phyloP scores from a whole-genome alignment of 306 rosid species.

The Sesbania bispinosa region DNA sequence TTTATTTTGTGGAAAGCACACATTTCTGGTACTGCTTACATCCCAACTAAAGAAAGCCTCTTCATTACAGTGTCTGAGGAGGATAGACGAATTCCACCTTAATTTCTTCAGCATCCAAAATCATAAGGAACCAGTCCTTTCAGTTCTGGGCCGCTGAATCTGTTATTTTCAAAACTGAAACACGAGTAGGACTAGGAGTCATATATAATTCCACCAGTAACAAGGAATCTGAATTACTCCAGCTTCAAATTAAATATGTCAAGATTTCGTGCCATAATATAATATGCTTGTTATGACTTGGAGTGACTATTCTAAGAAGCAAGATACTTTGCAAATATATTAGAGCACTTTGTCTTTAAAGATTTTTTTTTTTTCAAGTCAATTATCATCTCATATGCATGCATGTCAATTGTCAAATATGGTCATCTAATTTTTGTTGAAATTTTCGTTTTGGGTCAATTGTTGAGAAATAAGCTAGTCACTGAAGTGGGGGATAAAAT shows the following conservation, averaged over 20 bases:
- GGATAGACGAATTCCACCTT: neutral
- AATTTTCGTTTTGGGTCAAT: too few relatives aligned
- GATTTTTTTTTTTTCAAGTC: too few relatives aligned
- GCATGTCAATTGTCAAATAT: slow-evolving; percentile 1
- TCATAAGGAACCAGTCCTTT: slow-evolving; percentile 61
- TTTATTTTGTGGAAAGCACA: slow-evolving; percentile 9
- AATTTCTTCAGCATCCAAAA: slow-evolving; percentile 70
- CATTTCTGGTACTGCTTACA: slow-evolving; percentile 10
- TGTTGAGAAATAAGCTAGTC: neutral
- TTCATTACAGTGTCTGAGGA: neutral
- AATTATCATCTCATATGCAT: neutral
- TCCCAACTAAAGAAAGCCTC: slow-evolving; percentile 11
- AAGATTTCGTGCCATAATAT: too few relatives aligned
- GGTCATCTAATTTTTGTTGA: neutral
- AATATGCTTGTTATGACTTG: neutral
- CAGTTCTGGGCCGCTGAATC: slow-evolving; percentile 61
- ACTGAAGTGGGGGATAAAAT: neutral
- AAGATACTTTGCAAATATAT: neutral
- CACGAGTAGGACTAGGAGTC: neutral
- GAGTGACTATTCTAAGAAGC: neutral
- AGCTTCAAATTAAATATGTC: neutral
- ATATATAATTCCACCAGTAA: neutral
- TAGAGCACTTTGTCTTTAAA: too few relatives aligned
- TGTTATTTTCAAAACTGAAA: slow-evolving; percentile 66
- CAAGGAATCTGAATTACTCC: neutral